Base-by-base conservation (phyloP, 169 alveolate genomes). In the Plasmodium fragile region DNA sequence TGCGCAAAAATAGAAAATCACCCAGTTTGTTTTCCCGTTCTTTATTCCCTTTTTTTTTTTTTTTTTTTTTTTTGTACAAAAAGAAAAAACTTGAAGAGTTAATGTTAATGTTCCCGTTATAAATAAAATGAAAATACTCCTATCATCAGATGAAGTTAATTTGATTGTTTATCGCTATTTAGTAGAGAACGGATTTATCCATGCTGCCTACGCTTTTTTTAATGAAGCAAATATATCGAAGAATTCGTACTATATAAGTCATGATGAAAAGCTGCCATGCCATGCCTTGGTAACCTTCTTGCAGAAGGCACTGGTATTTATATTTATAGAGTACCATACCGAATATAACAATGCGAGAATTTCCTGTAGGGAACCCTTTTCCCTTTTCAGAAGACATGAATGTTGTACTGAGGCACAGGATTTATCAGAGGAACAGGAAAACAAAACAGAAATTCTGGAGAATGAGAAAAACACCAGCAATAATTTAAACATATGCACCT, bases 111-210 rank as follows among this genome's bases (percentile, higher is more conserved):
- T 83, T 59, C 18, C 69, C 34, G 70, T 52, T n/a, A 83, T 75
- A 81, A 69, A 22, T 84, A 82, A 81, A 92, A 97, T 97, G 98
- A 96, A 97, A 96, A 92, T 97, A 71, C 97, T 96, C 82, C 83
- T 97, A 83, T 85, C 98, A 25, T 96, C 98, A 30, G 99, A 97
- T 92, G 99, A 97, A 87, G 97, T 97, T 59, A 97, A 97, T 92
- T 92, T 97, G 81, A 82, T 97, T 92, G 95, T 97, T 25, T 97
- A 97, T 92, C 96, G 99, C 25, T 97, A 97, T 82, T 83, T 97
- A 92, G 93, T 97, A 34, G 99, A 97, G 94, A 97, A 97, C 83
- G 99, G 99, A 92, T 97, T 93, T 53, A 89, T 93, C 36, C 98
- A 97, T 92, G 96, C 98, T 43, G 98, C 98, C 52, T 97, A 95